phyloP scores from a whole-genome alignment of 2,329 filamentous ascomycete genomes.

The Stagonosporopsis vannaccii region DNA sequence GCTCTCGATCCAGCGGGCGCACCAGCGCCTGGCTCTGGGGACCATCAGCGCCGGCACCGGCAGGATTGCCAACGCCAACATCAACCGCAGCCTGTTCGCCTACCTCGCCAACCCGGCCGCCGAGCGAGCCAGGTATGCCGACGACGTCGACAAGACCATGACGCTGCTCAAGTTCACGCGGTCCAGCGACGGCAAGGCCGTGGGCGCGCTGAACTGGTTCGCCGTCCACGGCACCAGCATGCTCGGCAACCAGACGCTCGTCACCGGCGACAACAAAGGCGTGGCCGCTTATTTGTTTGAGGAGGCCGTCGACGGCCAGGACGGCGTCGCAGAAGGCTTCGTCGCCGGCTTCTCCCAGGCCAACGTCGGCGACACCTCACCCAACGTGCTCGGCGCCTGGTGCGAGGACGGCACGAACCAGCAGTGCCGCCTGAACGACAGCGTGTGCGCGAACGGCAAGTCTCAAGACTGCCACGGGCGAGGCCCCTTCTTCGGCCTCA shows the following conservation, averaged over 20 bases:
- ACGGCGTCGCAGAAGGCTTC: constrained; percentile 67
- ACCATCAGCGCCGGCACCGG: constrained; percentile 74
- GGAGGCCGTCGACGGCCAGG: constrained; percentile 61
- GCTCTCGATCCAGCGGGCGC: constrained; percentile 81
- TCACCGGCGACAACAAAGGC: constrained; percentile 96
- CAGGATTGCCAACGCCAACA: constrained; percentile 77
- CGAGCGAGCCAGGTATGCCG: constrained; percentile 74
- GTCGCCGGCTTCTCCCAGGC: constrained; percentile 93
- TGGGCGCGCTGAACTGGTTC: constrained; percentile 89
- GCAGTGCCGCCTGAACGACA: constrained; percentile 78
- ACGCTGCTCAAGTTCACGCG: constrained; percentile 81
- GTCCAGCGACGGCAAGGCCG: constrained; percentile 75
- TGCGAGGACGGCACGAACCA: constrained; percentile 80
- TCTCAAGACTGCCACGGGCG: constrained; percentile 76
- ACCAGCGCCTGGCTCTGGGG: constrained; percentile 73
- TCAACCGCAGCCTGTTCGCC: constrained; percentile 87
- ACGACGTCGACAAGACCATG: constrained; percentile 76
- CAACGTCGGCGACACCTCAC: constrained; percentile 88
- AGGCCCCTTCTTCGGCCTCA: constrained; percentile 71
- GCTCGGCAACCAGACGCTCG: constrained; percentile 87
- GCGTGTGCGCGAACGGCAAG: constrained; percentile 76
- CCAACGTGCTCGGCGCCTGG: constrained; percentile 85
- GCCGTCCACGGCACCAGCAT: constrained; percentile 91
- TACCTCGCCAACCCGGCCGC: constrained; percentile 84
- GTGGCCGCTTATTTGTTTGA: constrained; percentile 89